These are phyloP conservation scores for Stachybotrys chlorohalonatus DNA, from an alignment of 2,329 filamentous ascomycete genomes.

Conservation along the genomic window DNA sequence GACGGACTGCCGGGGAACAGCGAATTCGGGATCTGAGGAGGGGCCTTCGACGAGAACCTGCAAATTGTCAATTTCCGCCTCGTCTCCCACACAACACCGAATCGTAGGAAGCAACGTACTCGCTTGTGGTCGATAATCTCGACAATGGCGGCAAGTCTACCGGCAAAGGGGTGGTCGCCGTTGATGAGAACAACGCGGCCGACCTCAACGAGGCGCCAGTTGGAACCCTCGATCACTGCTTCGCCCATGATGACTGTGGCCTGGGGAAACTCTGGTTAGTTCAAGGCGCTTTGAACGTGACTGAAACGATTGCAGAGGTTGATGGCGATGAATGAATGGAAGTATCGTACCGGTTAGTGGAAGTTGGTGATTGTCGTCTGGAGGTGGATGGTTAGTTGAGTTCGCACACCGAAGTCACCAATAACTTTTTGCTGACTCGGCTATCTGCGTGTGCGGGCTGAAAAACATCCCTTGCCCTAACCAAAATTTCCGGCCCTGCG, in stretches of 20 bases:
- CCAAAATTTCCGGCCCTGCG: constrained; percentile 20
- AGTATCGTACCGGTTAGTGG: constrained; percentile 28
- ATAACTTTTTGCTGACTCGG: constrained; percentile 32
- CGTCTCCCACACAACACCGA: constrained; percentile 1
- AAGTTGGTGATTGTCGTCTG: constrained; percentile 26
- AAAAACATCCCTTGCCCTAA: constrained; percentile 34
- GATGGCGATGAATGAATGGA: not conserved
- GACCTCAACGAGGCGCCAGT: constrained; percentile 96
- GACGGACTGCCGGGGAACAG: constrained; percentile 79
- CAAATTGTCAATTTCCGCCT: constrained; percentile 17
- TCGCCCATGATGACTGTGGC: constrained; percentile 69
- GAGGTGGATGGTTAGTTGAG: constrained; percentile 26
- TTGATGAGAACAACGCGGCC: constrained; percentile 94
- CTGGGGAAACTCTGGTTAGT: constrained; percentile 27
- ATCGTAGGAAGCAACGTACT: constrained; percentile 55
- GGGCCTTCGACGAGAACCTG: constrained; percentile 96
- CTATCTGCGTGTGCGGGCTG: constrained; percentile 28
- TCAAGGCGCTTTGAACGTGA: constrained; percentile 6
- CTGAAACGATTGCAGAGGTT: not conserved
- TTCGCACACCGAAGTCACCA: constrained; percentile 26
- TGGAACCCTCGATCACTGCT: constrained; percentile 70
- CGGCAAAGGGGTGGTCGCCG: constrained; percentile 64
- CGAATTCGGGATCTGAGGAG: constrained; percentile 67
- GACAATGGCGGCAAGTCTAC: constrained; percentile 87
- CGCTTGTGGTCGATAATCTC: constrained; percentile 99